A percentile compares a stretch with the other conserved stretches of the same genome.
These are phyloP conservation scores for Pseudopithomyces maydicus DNA, from an alignment of 2,329 filamentous ascomycete species.

Conservation along the genomic window DNA sequence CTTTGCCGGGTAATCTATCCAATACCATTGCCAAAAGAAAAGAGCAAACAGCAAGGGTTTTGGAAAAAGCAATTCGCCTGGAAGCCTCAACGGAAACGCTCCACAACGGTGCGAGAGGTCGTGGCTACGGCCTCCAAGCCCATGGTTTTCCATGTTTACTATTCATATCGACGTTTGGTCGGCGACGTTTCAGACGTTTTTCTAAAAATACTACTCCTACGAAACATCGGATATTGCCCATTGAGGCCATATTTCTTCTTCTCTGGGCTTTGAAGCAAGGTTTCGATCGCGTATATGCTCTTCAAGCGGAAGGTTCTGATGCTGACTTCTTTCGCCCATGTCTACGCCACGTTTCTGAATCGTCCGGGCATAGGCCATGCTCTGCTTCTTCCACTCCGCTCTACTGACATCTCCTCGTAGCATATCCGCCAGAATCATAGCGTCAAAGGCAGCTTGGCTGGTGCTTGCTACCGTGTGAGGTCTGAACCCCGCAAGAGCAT, in stretches of 20 bases:
- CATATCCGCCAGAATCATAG: constrained; percentile 47
- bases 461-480: constrained; percentile 55
- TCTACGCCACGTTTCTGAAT: constrained; percentile 47
- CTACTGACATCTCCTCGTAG: constrained; percentile 44
- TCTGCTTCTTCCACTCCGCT: constrained; percentile 43
- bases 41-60: no score
- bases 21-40: no score
- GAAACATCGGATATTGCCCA: constrained; percentile 23
- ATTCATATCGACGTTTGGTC: no score
- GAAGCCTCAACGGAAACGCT: no score
- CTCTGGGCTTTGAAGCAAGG: constrained; percentile 26
- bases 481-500: constrained; percentile 53
- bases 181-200: no score
- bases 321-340: constrained; percentile 50
- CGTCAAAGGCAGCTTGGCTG: constrained; percentile 54
- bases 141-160: no score
- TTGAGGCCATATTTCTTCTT: constrained; percentile 31
- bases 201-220: neutral
- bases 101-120: no score
- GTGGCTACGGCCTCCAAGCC: no score
- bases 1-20: no score
- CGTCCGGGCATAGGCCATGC: constrained; percentile 43
- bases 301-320: constrained; percentile 34
- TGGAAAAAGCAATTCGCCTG: no score
- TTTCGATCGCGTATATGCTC: constrained; percentile 32